Base-by-base conservation (phyloP, 75 land plant genomes). In the Pinus taeda region DNA sequence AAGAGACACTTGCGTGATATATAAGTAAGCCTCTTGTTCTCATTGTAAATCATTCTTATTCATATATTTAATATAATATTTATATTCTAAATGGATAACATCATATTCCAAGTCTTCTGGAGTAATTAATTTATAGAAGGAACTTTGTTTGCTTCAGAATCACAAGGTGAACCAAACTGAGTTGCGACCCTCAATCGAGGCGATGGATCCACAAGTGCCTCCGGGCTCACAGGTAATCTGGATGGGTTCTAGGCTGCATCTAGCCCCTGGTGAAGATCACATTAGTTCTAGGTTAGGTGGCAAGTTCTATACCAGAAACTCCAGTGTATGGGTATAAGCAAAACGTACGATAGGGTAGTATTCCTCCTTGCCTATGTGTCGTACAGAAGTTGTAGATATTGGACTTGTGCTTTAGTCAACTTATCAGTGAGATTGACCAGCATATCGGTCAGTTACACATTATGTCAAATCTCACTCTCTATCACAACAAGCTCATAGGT, bases 401-500 rank as follows among this genome's bases (percentile, higher is more conserved):
- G 1, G 94, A 92, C 57, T 83, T 93, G 53, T 85, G 89, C 79
- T 89, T 67, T 81, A 93, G 91, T 29, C 74, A 60, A 56, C 78
- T 93, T 60, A 55, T 65, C 42, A 89, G 92, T 17, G 6, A 12
- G 8, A 84, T 94, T 55, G 95, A 95, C 4, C 42, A 73, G 3
- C 63, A 78, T 8, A 36, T 88, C 30, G 81, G 85, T 21, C 61
- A 80, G 1, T 21, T 88, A 15, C 84, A 89, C 18, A 65, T 72
- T n/a, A 80, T 94, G 33, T n/a, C 79, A 59, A 86, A 81, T 45
- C 80, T 92, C 75, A 80, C 85, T 15, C 81, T 94, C 78, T 78
- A 81, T 69, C 93, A 87, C 73, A 94, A 94, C 79, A 77, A 72
- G 53, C 81, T 94, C 33, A 73, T 85, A 60, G 97, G 97, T n/a